Evolutionary conservation across 176 grass and related monocot species (phyloP).

Genomic region (Musa acuminata): DNA sequence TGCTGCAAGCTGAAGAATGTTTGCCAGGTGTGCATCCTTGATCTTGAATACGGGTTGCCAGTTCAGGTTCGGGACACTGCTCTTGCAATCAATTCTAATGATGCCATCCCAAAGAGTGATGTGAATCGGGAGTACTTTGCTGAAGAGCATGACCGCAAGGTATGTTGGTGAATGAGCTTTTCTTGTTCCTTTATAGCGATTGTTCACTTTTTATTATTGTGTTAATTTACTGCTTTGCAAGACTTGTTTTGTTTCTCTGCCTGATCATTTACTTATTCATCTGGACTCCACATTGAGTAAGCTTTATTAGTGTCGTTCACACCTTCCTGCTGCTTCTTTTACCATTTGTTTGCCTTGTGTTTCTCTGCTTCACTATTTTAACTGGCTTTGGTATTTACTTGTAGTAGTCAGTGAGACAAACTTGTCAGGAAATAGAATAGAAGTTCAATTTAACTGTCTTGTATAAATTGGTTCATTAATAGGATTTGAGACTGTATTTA

Average conservation of each 20-base stretch:
- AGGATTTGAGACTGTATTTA: background rate
- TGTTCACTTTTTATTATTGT: background rate
- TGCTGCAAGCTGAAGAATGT: conserved; percentile 94
- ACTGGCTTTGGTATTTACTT: background rate
- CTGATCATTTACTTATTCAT: background rate
- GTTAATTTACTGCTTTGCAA: background rate
- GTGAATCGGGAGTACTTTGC: conserved; percentile 93
- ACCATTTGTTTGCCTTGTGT: background rate
- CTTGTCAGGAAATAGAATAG: too few species aligned
- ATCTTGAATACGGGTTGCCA: conserved; percentile 89
- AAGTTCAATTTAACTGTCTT: too few species aligned
- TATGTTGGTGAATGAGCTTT: conserved; percentile 21
- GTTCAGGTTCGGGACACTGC: conserved; percentile 93
- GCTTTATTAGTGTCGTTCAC: background rate
- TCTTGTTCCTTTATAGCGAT: background rate
- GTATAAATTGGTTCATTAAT: background rate
- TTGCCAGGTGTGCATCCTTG: conserved; percentile 89
- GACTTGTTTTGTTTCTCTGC: background rate
- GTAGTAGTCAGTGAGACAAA: background rate
- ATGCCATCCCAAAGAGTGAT: conserved; percentile 92
- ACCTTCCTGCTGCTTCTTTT: background rate
- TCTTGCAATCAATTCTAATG: conserved; percentile 69
- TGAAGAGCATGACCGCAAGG: conserved; percentile 94
- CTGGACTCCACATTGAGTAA: background rate
- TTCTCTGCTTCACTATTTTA: background rate